phyloP scores from a whole-genome alignment of 371 early-diverging fungal species.

The Mucor ambiguus region DNA sequence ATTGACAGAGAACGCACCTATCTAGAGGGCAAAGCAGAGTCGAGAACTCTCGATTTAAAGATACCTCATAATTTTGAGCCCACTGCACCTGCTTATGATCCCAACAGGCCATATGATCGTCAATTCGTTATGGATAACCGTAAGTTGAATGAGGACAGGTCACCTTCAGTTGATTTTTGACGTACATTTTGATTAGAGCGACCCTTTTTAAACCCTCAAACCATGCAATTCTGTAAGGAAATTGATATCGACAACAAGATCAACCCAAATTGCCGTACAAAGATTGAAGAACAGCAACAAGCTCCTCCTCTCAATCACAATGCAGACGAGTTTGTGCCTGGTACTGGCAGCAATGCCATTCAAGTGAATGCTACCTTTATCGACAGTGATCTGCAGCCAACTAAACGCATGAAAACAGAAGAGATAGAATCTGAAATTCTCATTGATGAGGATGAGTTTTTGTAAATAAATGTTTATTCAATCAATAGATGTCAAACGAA shows the following conservation, averaged over 20 bases:
- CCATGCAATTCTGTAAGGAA: conserved; percentile 58
- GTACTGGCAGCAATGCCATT: background rate
- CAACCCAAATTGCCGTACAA: conserved; percentile 26
- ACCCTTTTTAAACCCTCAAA: conserved; percentile 71
- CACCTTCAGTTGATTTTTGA: background rate
- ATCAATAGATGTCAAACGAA: no score
- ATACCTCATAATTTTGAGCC: conserved; percentile 70
- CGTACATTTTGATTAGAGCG: conserved; percentile 24
- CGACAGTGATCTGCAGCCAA: background rate
- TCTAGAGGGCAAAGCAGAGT: conserved; percentile 22
- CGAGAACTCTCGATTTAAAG: conserved; percentile 46
- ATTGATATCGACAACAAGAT: conserved; percentile 64
- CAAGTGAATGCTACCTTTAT: background rate
- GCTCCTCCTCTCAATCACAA: background rate
- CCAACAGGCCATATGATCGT: conserved; percentile 18
- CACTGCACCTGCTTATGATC: conserved; percentile 52
- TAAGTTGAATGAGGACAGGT: conserved; percentile 14
- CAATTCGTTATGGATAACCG: conserved; percentile 32
- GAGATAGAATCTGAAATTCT: conserved; percentile 21
- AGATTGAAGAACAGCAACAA: background rate
- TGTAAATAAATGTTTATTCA: conserved; percentile 4
- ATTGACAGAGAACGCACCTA: conserved; percentile 33
- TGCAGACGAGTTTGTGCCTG: background rate
- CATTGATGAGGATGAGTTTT: conserved; percentile 27
- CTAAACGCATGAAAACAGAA: conserved; percentile 10